These are phyloP conservation scores for Boletus sensibilis DNA, from an alignment of 768 basidiomycete species.

Conservation along the genomic window DNA sequence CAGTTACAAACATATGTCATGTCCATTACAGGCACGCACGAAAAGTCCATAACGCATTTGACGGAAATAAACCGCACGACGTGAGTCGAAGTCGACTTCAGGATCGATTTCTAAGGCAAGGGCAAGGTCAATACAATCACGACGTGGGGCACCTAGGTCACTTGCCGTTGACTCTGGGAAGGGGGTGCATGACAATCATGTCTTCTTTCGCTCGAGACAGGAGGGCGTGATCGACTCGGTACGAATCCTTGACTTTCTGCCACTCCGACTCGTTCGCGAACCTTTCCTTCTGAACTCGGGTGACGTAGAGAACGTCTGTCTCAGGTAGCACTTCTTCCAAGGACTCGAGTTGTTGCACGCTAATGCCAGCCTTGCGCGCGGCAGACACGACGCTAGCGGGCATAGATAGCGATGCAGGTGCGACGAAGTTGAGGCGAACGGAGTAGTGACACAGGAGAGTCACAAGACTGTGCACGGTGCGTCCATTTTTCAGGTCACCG, in stretches of 20 bases:
- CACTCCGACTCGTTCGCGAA: constrained; percentile 82
- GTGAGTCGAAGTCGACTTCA: constrained; percentile 94
- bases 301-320: constrained; percentile 97
- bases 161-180: constrained; percentile 87
- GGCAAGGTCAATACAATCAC: constrained; percentile 8
- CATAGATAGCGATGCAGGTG: constrained; percentile 85
- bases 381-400: constrained; percentile 79
- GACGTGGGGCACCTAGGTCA: background rate
- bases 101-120: constrained; percentile 86
- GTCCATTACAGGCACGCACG: constrained; percentile 49
- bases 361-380: constrained; percentile 80
- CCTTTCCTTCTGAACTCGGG: constrained; percentile 93
- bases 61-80: constrained; percentile 94
- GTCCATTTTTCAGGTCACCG: constrained; percentile 96
- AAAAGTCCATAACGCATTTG: constrained; percentile 99
- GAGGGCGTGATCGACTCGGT: constrained; percentile 91
- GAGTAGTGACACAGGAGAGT: constrained; percentile 88
- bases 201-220: constrained; percentile 91
- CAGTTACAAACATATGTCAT: background rate
- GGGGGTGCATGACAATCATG: constrained; percentile 99
- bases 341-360: constrained; percentile 78
- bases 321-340: constrained; percentile 88
- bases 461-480: constrained; percentile 96
- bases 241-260: constrained; percentile 88
- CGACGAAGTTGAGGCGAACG: constrained; percentile 93